Evolutionary conservation across 805 yeast genomes (phyloP).

Genomic region (Pachysolen tannophilus): DNA sequence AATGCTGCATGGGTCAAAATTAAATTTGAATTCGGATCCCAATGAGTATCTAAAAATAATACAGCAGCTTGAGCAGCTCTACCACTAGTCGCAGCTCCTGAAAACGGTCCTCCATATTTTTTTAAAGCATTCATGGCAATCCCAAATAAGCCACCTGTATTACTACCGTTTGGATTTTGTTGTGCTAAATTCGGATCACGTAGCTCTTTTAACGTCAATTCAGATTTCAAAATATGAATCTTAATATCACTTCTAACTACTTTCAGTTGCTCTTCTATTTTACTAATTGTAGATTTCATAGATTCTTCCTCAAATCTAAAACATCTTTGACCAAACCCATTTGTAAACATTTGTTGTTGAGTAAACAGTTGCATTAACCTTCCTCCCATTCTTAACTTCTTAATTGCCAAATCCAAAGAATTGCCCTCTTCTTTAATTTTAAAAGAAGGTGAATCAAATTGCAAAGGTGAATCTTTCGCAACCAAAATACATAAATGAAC

Average conservation of each 20-base stretch:
- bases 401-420: conserved; percentile 59
- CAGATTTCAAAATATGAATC: conserved; percentile 67
- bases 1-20: conserved; percentile 87
- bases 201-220: conserved; percentile 61
- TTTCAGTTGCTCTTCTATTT: conserved; percentile 27
- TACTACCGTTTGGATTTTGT: conserved; percentile 66
- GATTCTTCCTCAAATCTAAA: conserved; percentile 70
- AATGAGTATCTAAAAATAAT: conserved; percentile 75
- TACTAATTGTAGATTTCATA: conserved; percentile 42
- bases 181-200: conserved; percentile 80
- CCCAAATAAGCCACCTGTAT: conserved; percentile 69
- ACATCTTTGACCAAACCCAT: conserved; percentile 71
- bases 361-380: conserved; percentile 89
- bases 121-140: conserved; percentile 72
- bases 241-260: conserved; percentile 51
- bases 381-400: conserved; percentile 73
- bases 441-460: conserved; percentile 61
- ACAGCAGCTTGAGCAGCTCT: conserved; percentile 76
- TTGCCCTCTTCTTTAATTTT: conserved; percentile 48
- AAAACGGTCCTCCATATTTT: conserved; percentile 47
- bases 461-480: conserved; percentile 66
- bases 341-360: conserved; percentile 75
- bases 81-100: conserved; percentile 19
- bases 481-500: conserved; percentile 73
- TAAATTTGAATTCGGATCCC: conserved; percentile 52